phyloP scores from a whole-genome alignment of 179 eudicot species.

The Spergularia azorica region DNA sequence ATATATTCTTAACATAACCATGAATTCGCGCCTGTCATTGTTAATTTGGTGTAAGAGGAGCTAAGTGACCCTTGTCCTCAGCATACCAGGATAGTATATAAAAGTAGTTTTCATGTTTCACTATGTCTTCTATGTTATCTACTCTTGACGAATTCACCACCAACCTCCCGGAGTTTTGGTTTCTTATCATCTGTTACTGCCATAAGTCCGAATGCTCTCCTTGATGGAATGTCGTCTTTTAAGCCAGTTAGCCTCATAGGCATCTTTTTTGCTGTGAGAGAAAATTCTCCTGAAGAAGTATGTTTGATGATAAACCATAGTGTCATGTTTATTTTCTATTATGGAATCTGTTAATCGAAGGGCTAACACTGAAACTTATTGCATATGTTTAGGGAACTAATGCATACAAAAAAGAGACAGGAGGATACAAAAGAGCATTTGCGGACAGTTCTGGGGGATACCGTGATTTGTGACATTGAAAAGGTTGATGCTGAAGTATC shows the following conservation, averaged over 20 bases:
- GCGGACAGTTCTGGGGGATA: constrained; percentile 44
- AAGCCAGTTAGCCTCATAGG: neutral
- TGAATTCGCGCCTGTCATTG: neutral
- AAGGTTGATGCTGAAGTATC: constrained; percentile 53
- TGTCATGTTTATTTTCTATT: neutral
- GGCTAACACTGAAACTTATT: neutral
- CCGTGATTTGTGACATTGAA: constrained; percentile 71
- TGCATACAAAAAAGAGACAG: constrained; percentile 68
- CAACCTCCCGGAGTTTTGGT: neutral
- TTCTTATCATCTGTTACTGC: neutral
- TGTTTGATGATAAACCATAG: neutral
- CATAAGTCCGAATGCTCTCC: neutral
- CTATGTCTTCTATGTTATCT: neutral
- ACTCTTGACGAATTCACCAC: neutral
- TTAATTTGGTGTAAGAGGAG: neutral
- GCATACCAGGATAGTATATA: neutral
- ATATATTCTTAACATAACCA: too few species aligned
- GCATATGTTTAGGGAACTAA: constrained; percentile 54
- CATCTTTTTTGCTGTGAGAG: neutral
- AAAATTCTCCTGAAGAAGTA: neutral
- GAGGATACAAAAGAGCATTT: constrained; percentile 55
- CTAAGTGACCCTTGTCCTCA: neutral
- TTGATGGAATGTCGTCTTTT: neutral
- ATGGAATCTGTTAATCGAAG: neutral
- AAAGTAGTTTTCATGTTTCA: neutral